A percentile compares a stretch with the other conserved stretches of the same genome.
These are phyloP conservation scores for Penicillium corylophilum DNA, from an alignment of 2,329 filamentous ascomycete species.

Conservation along the genomic window DNA sequence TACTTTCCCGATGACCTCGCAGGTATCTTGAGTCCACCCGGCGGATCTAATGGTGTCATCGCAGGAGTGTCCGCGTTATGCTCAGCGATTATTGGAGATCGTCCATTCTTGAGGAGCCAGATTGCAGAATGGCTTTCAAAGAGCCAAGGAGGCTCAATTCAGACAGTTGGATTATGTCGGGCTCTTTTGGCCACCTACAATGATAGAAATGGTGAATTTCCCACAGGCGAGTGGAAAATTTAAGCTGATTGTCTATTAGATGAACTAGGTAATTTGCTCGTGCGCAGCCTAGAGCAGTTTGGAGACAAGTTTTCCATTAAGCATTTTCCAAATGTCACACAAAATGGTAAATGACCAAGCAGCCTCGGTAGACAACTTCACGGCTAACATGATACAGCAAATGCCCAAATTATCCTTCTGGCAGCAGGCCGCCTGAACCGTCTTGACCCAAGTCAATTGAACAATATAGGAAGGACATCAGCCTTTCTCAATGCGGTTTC, in stretches of 20 bases:
- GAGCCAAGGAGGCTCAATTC: constrained; percentile 64
- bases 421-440: constrained; percentile 73
- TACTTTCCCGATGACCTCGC: constrained; percentile 33
- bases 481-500: constrained; percentile 76
- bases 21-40: constrained; percentile 9
- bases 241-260: constrained; percentile 31
- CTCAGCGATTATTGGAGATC: constrained; percentile 48
- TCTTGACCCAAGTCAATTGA: constrained; percentile 63
- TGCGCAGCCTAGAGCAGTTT: constrained; percentile 68
- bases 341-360: constrained; percentile 62
- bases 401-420: constrained; percentile 76
- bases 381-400: constrained; percentile 54
- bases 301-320: constrained; percentile 84
- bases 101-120: constrained; percentile 52
- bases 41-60: constrained; percentile 38
- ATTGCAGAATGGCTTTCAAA: constrained; percentile 65
- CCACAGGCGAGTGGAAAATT: background rate
- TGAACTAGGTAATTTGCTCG: constrained; percentile 54
- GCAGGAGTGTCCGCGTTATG: constrained; percentile 62
- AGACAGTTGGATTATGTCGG: constrained; percentile 64
- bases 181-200: constrained; percentile 62
- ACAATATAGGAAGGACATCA: constrained; percentile 68
- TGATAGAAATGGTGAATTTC: constrained; percentile 47
- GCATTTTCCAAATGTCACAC: constrained; percentile 78
- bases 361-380: background rate